Conservation (phyloP, 164 flowering plant genomes). For the Liriodendron chinense region DNA sequence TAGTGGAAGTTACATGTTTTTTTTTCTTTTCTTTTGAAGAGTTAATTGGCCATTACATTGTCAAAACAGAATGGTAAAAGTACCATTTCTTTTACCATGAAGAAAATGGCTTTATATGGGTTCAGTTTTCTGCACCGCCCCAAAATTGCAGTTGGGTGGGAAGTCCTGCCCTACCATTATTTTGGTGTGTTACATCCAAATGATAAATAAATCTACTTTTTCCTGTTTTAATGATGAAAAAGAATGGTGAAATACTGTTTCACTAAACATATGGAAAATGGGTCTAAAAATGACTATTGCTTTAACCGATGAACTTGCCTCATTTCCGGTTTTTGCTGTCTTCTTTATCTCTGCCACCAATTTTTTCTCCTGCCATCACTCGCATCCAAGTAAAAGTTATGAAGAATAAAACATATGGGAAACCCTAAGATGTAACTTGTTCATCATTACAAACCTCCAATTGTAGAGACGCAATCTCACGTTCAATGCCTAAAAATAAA, state of each 20-base stretch:
- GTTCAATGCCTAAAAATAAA: slow-evolving; percentile 54
- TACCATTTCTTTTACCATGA: no score
- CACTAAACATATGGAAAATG: not conserved
- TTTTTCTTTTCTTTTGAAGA: no score
- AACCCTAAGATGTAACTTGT: not conserved
- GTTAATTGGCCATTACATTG: no score
- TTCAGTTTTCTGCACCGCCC: no score
- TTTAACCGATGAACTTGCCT: slow-evolving; percentile 43
- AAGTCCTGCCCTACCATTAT: no score
- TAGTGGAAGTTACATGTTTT: no score
- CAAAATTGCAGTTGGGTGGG: no score
- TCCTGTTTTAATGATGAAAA: no score
- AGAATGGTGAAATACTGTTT: not conserved
- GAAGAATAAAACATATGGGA: slow-evolving; percentile 1
- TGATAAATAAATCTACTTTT: no score
- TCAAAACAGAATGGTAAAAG: no score
- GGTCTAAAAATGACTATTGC: not conserved
- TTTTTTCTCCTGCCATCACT: slow-evolving; percentile 60
- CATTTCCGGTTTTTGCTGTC: slow-evolving; percentile 91
- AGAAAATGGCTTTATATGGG: no score
- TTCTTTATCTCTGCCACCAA: slow-evolving; percentile 89
- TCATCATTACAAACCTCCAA: slow-evolving; percentile 51
- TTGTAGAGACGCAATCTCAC: slow-evolving; percentile 78
- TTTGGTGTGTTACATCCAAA: no score
- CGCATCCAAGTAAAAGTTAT: not conserved